Conservation (phyloP, 2,329 filamentous ascomycete genomes). For the Teratosphaeria epicoccoides region DNA sequence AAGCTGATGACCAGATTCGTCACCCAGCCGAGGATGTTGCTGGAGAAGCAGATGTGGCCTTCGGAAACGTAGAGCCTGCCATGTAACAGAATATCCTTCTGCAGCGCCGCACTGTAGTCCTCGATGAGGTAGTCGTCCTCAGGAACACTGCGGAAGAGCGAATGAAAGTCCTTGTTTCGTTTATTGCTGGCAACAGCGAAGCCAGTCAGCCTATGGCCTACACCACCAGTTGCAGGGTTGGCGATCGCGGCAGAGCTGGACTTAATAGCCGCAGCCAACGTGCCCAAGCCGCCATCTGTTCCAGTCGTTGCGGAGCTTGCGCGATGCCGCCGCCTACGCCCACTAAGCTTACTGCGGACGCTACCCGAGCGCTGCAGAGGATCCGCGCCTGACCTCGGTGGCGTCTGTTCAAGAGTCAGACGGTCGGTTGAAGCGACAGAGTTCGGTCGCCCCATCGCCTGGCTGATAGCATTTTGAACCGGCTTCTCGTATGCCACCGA, state of each 20-base stretch:
- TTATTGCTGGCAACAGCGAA: conserved; percentile 96
- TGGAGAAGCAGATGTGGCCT: conserved; percentile 95
- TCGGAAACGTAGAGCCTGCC: conserved; percentile 93
- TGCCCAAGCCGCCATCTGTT: conserved; percentile 50
- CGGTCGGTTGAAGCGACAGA: conserved; percentile 31
- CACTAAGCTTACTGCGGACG: conserved; percentile 44
- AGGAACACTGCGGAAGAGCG: conserved; percentile 87
- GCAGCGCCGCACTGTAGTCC: conserved; percentile 92
- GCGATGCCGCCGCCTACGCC: conserved; percentile 53
- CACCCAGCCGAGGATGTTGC: conserved; percentile 96
- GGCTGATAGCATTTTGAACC: conserved; percentile 17
- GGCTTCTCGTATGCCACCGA: conserved; percentile 48
- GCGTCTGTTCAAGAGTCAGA: conserved; percentile 45
- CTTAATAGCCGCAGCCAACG: conserved; percentile 61
- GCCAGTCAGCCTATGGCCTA: conserved; percentile 70
- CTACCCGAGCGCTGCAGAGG: conserved; percentile 45
- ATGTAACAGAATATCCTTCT: conserved; percentile 89
- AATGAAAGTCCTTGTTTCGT: conserved; percentile 90
- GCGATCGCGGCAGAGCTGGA: conserved; percentile 61
- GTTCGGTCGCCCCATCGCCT: conserved; percentile 28
- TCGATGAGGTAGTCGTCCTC: conserved; percentile 98
- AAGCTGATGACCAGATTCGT: conserved; percentile 97
- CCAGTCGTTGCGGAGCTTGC: conserved; percentile 62
- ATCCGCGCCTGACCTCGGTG: conserved; percentile 52
- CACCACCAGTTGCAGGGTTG: conserved; percentile 47